These are phyloP conservation scores for Yamadazyma dushanensis DNA, from an alignment of 1,139 yeast species.

Conservation along the genomic window DNA sequence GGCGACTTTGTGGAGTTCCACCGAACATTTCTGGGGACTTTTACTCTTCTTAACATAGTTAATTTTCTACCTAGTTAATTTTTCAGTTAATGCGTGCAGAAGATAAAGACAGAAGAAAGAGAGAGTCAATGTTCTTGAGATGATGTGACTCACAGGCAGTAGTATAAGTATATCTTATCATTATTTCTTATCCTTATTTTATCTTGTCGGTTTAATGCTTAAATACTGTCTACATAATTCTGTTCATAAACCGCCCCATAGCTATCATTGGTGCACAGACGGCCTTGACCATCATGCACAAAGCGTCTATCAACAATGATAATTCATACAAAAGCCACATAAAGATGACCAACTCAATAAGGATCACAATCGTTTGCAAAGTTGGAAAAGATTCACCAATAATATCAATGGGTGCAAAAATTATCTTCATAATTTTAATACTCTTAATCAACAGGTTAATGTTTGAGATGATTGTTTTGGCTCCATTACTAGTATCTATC, in stretches of 20 bases:
- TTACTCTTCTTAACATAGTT: slow-evolving; percentile 1
- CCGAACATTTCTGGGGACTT: slow-evolving; percentile 2
- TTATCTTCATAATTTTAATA: slow-evolving; percentile 36
- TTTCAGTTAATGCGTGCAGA: too few species aligned
- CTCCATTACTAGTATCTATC: slow-evolving; percentile 18
- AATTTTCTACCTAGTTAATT: too few species aligned
- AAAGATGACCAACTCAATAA: slow-evolving; percentile 40
- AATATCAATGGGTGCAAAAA: slow-evolving; percentile 46
- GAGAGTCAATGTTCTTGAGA: too few species aligned
- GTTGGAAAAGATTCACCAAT: slow-evolving; percentile 40
- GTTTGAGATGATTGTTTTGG: slow-evolving; percentile 26
- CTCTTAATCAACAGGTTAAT: slow-evolving; percentile 36
- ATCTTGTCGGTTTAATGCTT: not conserved
- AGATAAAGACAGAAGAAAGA: too few species aligned
- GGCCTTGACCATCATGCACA: slow-evolving; percentile 49
- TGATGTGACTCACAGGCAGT: too few species aligned
- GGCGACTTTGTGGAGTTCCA: slow-evolving; percentile 9
- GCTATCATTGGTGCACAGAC: slow-evolving; percentile 53
- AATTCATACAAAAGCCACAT: slow-evolving; percentile 46
- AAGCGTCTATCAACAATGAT: slow-evolving; percentile 44
- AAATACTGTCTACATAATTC: slow-evolving; percentile 28
- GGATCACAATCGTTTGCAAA: slow-evolving; percentile 39
- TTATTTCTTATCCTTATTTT: too few species aligned
- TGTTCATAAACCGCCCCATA: slow-evolving; percentile 45
- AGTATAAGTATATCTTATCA: too few species aligned